Evolutionary conservation across 345 rosid species (phyloP).

Genomic region (Aquilaria malaccensis): DNA sequence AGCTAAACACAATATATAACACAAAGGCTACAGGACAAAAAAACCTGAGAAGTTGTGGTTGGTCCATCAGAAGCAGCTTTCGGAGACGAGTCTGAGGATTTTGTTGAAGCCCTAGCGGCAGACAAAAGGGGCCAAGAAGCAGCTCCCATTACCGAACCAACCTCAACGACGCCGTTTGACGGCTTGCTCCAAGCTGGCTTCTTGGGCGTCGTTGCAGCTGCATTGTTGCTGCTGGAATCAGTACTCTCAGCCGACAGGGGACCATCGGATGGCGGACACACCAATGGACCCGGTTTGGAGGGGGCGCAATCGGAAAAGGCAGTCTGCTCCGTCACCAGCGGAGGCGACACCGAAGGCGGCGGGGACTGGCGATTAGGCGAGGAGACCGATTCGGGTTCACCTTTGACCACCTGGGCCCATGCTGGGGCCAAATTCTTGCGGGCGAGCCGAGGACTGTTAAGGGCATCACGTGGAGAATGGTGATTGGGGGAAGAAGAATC

Average conservation of each 20-base stretch:
- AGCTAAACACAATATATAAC: slow-evolving; percentile 1
- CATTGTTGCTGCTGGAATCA: slow-evolving; percentile 19
- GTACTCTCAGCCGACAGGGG: slow-evolving; percentile 18
- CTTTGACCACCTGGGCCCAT: slow-evolving; percentile 36
- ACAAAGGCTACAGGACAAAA: background rate
- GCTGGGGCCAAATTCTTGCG: slow-evolving; percentile 27
- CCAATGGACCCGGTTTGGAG: slow-evolving; percentile 11
- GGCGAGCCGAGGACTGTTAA: slow-evolving; percentile 26
- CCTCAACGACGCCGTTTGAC: slow-evolving; percentile 32
- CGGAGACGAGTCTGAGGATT: slow-evolving; percentile 26
- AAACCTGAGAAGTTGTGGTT: slow-evolving; percentile 38
- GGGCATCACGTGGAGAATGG: slow-evolving; percentile 12
- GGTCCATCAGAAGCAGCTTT: slow-evolving; percentile 35
- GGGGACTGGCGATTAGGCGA: slow-evolving; percentile 15
- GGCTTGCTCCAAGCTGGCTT: slow-evolving; percentile 56
- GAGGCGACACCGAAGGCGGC: slow-evolving; percentile 16
- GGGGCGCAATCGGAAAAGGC: slow-evolving; percentile 18
- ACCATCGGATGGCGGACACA: slow-evolving; percentile 14
- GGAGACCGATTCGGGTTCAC: slow-evolving; percentile 26
- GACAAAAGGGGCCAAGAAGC: slow-evolving; percentile 63
- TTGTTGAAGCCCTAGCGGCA: slow-evolving; percentile 40
- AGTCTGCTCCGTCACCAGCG: slow-evolving; percentile 16
- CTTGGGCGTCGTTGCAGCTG: slow-evolving; percentile 29
- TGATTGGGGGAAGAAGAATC: slow-evolving; percentile 31
- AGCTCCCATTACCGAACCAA: slow-evolving; percentile 44